These are phyloP conservation scores for Claviceps quebecensis DNA, from an alignment of 2,329 filamentous ascomycete species.

Conservation along the genomic window DNA sequence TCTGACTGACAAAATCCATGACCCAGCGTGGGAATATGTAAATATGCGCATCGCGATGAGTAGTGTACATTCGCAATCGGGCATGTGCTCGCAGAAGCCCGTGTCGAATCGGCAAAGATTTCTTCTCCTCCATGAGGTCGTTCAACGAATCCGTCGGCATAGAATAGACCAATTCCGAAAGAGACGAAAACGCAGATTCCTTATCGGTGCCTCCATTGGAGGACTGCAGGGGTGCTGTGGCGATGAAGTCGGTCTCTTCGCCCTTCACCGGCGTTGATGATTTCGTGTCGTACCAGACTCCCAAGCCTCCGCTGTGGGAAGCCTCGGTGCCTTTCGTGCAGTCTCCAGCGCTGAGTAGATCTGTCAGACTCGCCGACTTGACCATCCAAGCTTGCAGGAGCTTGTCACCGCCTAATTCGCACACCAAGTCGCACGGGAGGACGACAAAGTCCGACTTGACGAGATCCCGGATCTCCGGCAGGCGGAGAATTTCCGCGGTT, in stretches of 20 bases:
- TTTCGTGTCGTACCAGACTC: conserved; percentile 85
- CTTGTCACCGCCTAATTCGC: conserved; percentile 70
- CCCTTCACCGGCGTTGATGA: conserved; percentile 63
- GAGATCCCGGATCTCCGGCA: conserved; percentile 65
- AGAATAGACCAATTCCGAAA: conserved; percentile 71
- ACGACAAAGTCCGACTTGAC: conserved; percentile 81
- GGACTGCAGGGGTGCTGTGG: conserved; percentile 52
- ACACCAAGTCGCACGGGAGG: conserved; percentile 85
- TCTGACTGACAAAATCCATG: conserved; percentile 65
- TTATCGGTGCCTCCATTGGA: conserved; percentile 31
- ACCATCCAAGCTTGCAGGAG: conserved; percentile 89
- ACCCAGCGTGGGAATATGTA: conserved; percentile 93
- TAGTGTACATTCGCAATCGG: conserved; percentile 65
- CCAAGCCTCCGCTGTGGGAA: conserved; percentile 59
- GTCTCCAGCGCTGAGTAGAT: conserved; percentile 36
- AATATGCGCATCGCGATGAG: conserved; percentile 80
- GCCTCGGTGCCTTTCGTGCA: conserved; percentile 24
- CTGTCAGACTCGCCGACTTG: conserved; percentile 55
- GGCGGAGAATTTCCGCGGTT: conserved; percentile 74
- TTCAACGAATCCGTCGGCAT: conserved; percentile 83
- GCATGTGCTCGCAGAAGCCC: conserved; percentile 62
- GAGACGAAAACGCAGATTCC: conserved; percentile 49
- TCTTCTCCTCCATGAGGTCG: conserved; percentile 64
- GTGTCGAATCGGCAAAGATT: conserved; percentile 60
- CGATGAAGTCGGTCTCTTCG: conserved; percentile 87